Evolutionary conservation across 1,139 yeast species (phyloP), one percentile per base, ranked within the genome.

Genomic region (Candida sojae): DNA sequence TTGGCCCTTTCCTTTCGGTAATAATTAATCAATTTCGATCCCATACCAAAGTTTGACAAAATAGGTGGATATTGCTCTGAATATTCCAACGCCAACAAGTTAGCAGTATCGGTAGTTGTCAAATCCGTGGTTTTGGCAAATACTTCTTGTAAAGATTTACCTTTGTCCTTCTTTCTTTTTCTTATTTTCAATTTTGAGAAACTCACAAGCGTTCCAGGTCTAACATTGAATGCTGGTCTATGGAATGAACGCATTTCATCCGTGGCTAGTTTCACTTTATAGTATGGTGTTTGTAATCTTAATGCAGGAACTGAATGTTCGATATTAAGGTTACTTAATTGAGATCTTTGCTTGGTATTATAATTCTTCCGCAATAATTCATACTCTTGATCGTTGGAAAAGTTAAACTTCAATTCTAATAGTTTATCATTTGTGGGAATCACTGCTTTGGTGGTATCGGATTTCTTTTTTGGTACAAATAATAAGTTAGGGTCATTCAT

Each of bases 11-110:
- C 84, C 63, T 93, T 92, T 55, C 99, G 77, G 65, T 95, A 95
- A 62, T 95, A 95, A 60, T 95, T 95, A 57, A 95, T 88, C 53
- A 95, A 72, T 63, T 93, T 93, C 34, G 93, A 86, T 7, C 97
- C 96, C 99, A 95, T 95, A 50, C 99, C 99, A 64, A 87, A 89
- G 53, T 88, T 89, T 4, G 95, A 87, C 34, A 93, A 67, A 5
- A 89, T 87, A 50, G 85, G 70, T 0, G 99, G 99, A 49, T 79
- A 79, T 63, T 93, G 97, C 64, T 95, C 99, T 6, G 96, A 82
- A 61, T 91, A 93, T 63, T 95, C 99, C 75, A 91, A 73, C 46
- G 89, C 77, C 51, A 90, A 82, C 26, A 90, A 77, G 13, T 84
- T 82, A 0, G 91, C 90, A 1, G 90, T 80, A 62, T 95, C 99